Evolutionary conservation across 345 rosid genomes (phyloP), one percentile per base, ranked within the genome.

Genomic region (Melastoma malabathricum): DNA sequence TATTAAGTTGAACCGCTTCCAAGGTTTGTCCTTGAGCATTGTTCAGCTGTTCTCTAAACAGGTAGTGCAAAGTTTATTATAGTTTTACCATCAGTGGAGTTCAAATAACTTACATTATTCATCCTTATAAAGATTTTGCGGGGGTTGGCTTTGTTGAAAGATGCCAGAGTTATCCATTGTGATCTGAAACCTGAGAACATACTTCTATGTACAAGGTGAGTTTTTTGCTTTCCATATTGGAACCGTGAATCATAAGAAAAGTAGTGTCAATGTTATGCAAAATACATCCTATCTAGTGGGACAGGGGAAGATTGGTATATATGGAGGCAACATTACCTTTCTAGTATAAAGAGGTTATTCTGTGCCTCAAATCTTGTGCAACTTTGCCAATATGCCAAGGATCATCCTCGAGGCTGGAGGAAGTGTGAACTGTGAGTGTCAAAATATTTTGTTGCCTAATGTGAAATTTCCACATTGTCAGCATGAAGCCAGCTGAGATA

Each of bases 151-250:
- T 72, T 88, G 53, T 59, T 93, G 67, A 93, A 88, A 81, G 97
- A 83, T 76, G 99, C 89, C 63, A 86, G 90, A 51, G 80, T 93
- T 56, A 93, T 93, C 62, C 97, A 88, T 59, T 93, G 99, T 69
- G 99, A 93, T 81, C 67, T 93, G 75, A 93, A 93, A 76, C 99
- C 99, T 39, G 97, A 93, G 66, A 93, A 93, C 59, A 88, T 93
- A 74, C 97, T 93, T 68, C 69, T 93, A 29, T 85, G 94, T 66
- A 65, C 95, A 51, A 88, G 99, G 99, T 88, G 47, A 64, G 58
- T 57, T 71, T 38, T 55, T 65, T 56, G 58, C 60, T 61, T 55
- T 55, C 27, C 54, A 41, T 54, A 43, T 57, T 58, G 52, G 16
- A n/a, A 64, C 55, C 6, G 19, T 17, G 52, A 51, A 46, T 46